A percentile compares a stretch with the other conserved stretches of the same genome.
Evolutionary conservation across 768 basidiomycete species (phyloP).

Genomic region (Vararia minispora): DNA sequence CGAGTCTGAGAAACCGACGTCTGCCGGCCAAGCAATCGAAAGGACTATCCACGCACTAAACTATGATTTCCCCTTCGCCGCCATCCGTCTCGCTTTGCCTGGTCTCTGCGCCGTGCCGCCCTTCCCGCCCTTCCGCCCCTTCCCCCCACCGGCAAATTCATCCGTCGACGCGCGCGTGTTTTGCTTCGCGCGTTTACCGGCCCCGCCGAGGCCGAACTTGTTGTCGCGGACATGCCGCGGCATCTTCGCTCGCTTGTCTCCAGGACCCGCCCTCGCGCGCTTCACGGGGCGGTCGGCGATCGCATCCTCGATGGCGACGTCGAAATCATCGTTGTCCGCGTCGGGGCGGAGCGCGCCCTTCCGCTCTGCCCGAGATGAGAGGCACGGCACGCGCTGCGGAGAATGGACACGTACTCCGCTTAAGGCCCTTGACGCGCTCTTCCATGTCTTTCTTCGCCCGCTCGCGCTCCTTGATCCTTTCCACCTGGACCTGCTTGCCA

Average conservation of each 20-base stretch:
- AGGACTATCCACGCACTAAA: too few species aligned
- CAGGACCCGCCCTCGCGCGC: conserved; percentile 24
- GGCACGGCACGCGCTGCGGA: not conserved
- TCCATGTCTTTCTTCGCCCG: conserved; percentile 86
- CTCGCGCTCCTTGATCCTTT: conserved; percentile 87
- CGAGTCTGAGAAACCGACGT: too few species aligned
- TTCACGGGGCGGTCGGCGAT: conserved; percentile 66
- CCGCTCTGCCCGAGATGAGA: conserved; percentile 43
- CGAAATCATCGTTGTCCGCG: conserved; percentile 64
- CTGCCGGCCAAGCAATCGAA: too few species aligned
- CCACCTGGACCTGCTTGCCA: conserved; percentile 94
- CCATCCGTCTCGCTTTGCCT: conserved; percentile 47
- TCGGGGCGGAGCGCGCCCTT: conserved; percentile 69
- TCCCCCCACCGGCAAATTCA: conserved; percentile 36
- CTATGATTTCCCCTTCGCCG: conserved; percentile 22
- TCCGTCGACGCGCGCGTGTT: conserved; percentile 79
- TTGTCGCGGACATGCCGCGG: conserved; percentile 55
- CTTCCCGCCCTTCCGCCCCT: conserved; percentile 21
- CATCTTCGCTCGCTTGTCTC: conserved; percentile 24
- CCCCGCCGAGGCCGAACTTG: conserved; percentile 77
- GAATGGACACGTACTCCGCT: conserved; percentile 58
- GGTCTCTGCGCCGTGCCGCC: conserved; percentile 30
- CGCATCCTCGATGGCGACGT: conserved; percentile 85
- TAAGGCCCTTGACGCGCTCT: conserved; percentile 75
- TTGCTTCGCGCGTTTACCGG: conserved; percentile 60